Conservation (phyloP, 768 basidiomycete species). For the Suillus ampliporus region DNA sequence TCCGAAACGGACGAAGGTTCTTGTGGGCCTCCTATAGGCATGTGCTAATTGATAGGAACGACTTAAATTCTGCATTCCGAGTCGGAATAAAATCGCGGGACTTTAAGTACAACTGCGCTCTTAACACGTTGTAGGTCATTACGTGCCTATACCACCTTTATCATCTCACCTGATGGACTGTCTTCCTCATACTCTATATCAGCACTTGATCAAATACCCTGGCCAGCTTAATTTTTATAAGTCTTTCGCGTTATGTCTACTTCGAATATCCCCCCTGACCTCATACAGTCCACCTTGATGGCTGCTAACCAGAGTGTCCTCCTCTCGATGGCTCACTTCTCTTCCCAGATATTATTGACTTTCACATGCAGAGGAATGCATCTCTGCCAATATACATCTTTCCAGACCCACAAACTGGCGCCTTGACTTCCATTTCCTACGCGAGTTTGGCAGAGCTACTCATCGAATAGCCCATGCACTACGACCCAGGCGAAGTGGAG, state of each 20-base stretch:
- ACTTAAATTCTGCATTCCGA: no score
- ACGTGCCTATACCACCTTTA: background rate
- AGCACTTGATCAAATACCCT: slow-evolving; percentile 2
- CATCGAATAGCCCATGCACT: slow-evolving; percentile 26
- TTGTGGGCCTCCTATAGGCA: background rate
- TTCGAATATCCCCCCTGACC: background rate
- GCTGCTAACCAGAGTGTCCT: slow-evolving; percentile 15
- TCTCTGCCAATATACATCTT: slow-evolving; percentile 27
- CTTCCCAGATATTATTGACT: slow-evolving; percentile 28
- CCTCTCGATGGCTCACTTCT: slow-evolving; percentile 30
- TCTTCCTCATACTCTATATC: background rate
- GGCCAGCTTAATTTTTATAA: background rate
- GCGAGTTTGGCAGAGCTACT: slow-evolving; percentile 35
- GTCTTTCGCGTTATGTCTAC: background rate
- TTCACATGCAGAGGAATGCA: slow-evolving; percentile 31
- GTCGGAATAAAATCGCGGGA: background rate
- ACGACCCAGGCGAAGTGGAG: slow-evolving; percentile 1
- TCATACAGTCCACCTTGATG: background rate
- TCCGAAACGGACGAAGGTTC: background rate
- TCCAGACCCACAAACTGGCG: background rate
- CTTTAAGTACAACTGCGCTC: background rate
- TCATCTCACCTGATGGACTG: background rate
- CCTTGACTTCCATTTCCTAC: slow-evolving; percentile 27
- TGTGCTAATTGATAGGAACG: background rate
- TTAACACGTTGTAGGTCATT: slow-evolving; percentile 4